phyloP scores from a whole-genome alignment of 345 rosid genomes.

The Sonneratia alba region DNA sequence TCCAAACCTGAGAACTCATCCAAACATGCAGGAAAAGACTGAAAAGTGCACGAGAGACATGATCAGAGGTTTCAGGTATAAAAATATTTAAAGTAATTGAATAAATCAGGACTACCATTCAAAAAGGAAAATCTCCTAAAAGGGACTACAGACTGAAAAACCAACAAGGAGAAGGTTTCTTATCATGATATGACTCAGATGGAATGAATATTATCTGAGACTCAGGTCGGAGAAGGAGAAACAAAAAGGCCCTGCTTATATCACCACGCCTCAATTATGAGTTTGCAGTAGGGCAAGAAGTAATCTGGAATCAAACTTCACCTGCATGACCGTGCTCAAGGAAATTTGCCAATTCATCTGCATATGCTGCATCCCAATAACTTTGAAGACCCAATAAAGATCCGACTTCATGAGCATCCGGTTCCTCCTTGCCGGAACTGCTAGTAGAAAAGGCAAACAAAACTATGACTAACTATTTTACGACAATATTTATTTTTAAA shows the following conservation, averaged over 20 bases:
- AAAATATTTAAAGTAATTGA: conserved; percentile 34
- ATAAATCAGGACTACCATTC: conserved; percentile 57
- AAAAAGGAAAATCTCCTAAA: background rate
- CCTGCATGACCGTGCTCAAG: conserved; percentile 88
- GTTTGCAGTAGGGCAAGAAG: background rate
- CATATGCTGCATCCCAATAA: conserved; percentile 92
- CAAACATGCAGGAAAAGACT: conserved; percentile 2
- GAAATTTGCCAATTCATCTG: conserved; percentile 78
- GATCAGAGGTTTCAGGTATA: conserved; percentile 22
- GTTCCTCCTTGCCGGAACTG: conserved; percentile 93
- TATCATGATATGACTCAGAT: conserved; percentile 3
- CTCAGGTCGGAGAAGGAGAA: background rate
- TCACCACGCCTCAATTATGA: background rate
- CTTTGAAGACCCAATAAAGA: conserved; percentile 90
- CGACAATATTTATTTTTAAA: too few species aligned
- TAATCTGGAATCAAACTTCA: conserved; percentile 34
- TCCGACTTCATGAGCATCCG: conserved; percentile 63
- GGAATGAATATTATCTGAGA: background rate
- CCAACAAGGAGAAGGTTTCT: background rate
- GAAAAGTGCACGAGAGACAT: background rate
- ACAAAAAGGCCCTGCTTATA: background rate
- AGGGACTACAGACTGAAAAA: conserved; percentile 5
- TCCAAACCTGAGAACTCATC: conserved; percentile 60
- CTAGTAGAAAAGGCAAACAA: background rate
- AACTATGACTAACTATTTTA: background rate